These are phyloP conservation scores for Sporobolomyces pararoseus DNA, from an alignment of 768 basidiomycete species.

Conservation along the genomic window DNA sequence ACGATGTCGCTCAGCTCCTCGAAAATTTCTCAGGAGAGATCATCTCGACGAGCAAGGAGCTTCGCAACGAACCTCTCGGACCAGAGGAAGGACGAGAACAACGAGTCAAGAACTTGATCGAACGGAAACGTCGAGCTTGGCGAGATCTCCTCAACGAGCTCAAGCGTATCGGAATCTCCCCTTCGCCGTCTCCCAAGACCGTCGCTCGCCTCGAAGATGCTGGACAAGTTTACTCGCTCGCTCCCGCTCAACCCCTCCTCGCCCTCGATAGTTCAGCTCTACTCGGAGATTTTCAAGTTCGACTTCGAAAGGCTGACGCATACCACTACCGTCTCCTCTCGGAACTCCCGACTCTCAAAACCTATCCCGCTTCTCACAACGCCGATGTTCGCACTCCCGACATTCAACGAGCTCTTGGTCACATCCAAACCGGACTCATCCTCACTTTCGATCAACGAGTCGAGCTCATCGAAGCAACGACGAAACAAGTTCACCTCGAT, in stretches of 20 bases:
- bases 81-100: constrained; percentile 59
- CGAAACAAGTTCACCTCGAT: constrained; percentile 14
- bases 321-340: constrained; percentile 57
- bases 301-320: constrained; percentile 31
- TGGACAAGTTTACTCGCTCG: constrained; percentile 23
- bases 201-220: constrained; percentile 35
- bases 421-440: constrained; percentile 70
- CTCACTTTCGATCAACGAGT: constrained; percentile 34
- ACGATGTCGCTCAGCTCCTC: constrained; percentile 58
- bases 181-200: constrained; percentile 32
- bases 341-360: constrained; percentile 64
- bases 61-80: constrained; percentile 49
- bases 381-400: constrained; percentile 81
- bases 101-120: constrained; percentile 63
- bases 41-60: constrained; percentile 49
- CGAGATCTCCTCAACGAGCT: constrained; percentile 85
- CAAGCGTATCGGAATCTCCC: constrained; percentile 65
- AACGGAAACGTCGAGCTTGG: constrained; percentile 83
- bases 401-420: constrained; percentile 68
- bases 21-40: constrained; percentile 63
- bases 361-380: constrained; percentile 66
- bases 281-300: constrained; percentile 14
- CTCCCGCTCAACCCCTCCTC: constrained; percentile 9
- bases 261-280: constrained; percentile 6
- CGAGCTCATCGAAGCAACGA: constrained; percentile 11